These are phyloP conservation scores for Citrus cavaleriei DNA, from an alignment of 345 rosid genomes.

Conservation along the genomic window DNA sequence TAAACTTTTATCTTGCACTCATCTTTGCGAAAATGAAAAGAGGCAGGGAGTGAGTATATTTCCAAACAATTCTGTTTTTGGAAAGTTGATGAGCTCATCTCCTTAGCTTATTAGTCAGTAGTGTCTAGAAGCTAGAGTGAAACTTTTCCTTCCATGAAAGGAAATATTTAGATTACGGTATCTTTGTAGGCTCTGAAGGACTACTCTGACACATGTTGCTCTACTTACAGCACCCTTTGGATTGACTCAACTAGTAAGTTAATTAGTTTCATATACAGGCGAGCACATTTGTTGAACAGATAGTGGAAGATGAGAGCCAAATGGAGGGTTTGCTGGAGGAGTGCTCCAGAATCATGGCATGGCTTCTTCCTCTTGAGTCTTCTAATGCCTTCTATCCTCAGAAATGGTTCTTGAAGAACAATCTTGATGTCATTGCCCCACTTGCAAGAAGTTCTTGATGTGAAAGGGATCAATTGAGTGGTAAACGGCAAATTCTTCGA, in stretches of 20 bases:
- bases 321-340: conserved; percentile 52
- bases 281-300: conserved; percentile 47
- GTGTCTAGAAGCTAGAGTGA: background rate
- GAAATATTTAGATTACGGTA: background rate
- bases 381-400: conserved; percentile 33
- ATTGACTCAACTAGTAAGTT: background rate
- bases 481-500: conserved; percentile 12
- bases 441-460: conserved; percentile 24
- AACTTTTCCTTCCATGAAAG: background rate
- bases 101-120: background rate
- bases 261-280: conserved; percentile 31
- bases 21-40: background rate
- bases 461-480: conserved; percentile 8
- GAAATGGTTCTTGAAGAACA: conserved; percentile 39
- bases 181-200: background rate
- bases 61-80: background rate
- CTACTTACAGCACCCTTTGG: background rate
- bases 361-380: conserved; percentile 36
- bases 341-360: conserved; percentile 55
- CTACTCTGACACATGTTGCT: background rate
- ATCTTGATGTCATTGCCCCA: conserved; percentile 35
- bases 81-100: background rate
- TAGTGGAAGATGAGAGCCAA: conserved; percentile 73
- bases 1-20: background rate
- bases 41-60: background rate